Base-by-base conservation (phyloP, 345 rosid species). In the Pugionium dolabratum region DNA sequence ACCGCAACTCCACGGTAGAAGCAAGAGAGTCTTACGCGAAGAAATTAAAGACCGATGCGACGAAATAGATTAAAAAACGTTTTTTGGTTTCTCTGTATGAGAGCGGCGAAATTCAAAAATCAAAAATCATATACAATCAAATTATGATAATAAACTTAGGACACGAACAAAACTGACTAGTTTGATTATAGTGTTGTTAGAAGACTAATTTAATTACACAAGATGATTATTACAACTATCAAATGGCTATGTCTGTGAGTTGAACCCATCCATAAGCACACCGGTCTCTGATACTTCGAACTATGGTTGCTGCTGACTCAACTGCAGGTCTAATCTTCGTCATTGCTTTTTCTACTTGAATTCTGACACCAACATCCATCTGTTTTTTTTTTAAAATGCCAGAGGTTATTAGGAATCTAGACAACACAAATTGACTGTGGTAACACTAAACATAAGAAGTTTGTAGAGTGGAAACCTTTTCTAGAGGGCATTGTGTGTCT, bases 231-330 rank as follows among this genome's bases (percentile, higher is more conserved):
- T 53, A 66, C 31, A 39, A 59, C 27, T 45, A 54, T 74, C 54
- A 67, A 34, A 74, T 54, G 43, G 69, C 47, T 60, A 74, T 67
- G 64, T 67, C 73, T 46, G 77, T 60, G 48, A 93, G 69, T 69
- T 71, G 88, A 7, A 94, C 60, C 99, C 97, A 90, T 34, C 97
- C 97, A 64, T 82, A 94, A 10, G 88, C 95, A 75, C 93, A 84
- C 11, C 88, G 85, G 43, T 94, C 89, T 58, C 96, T 75, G 0
- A 75, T 74, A 63, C 76, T 73, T 66, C 78, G 82, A 62, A 84
- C 72, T 0, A 75, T 79, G 18, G 87, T 75, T 33, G 71, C 72
- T 6, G 96, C 96, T 70, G 72, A 54, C 29, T 85, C 84, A 9
- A 84, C 89, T 66, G 59, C 42, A 0, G 88, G 87, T 55, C 84